phyloP scores from a whole-genome alignment of 2,329 filamentous ascomycete species.

The Capronia americana region DNA sequence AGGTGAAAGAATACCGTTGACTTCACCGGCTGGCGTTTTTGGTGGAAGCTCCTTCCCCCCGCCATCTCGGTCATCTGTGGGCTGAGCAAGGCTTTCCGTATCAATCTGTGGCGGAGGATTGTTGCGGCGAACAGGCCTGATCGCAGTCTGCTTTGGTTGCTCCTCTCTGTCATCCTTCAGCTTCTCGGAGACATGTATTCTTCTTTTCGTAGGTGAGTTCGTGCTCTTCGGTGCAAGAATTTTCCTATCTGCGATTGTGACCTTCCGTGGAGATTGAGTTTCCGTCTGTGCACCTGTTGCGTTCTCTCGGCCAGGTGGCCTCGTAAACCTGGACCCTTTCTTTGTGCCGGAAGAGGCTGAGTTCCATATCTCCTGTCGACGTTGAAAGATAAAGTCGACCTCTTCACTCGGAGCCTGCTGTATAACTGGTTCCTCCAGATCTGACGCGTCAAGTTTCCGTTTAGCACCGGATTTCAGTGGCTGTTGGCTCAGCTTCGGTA shows the following conservation, averaged over 20 bases:
- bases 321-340: constrained; percentile 37
- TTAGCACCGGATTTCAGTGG: constrained; percentile 38
- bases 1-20: constrained; percentile 35
- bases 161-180: constrained; percentile 24
- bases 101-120: constrained; percentile 17
- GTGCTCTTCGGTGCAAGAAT: constrained; percentile 40
- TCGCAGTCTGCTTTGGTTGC: neutral
- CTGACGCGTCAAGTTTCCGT: constrained; percentile 38
- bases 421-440: constrained; percentile 31
- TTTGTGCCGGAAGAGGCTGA: constrained; percentile 20
- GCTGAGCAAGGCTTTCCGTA: constrained; percentile 2
- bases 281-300: constrained; percentile 16
- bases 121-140: constrained; percentile 13
- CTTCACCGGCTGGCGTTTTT: constrained; percentile 36
- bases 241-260: constrained; percentile 25
- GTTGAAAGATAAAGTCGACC: constrained; percentile 39
- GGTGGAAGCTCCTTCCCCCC: constrained; percentile 26
- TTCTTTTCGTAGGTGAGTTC: constrained; percentile 39
- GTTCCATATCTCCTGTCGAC: constrained; percentile 28
- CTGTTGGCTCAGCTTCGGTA: constrained; percentile 12
- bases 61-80: constrained; percentile 7
- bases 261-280: constrained; percentile 30
- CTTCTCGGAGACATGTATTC: constrained; percentile 30
- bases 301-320: constrained; percentile 31
- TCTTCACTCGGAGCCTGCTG: constrained; percentile 23